These are phyloP conservation scores for Neurospora hispaniola DNA, from an alignment of 495 filamentous ascomycete species.

Conservation along the genomic window DNA sequence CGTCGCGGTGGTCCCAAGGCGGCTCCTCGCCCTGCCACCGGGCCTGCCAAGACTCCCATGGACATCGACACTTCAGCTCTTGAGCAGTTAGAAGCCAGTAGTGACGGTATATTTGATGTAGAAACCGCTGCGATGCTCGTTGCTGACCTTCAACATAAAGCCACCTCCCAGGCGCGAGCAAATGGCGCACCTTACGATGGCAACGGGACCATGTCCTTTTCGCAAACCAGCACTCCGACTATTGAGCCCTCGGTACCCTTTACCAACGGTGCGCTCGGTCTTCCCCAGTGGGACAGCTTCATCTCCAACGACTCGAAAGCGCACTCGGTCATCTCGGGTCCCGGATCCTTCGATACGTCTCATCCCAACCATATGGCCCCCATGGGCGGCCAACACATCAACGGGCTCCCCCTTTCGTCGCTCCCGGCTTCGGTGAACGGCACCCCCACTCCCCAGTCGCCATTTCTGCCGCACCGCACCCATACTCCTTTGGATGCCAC, in stretches of 20 bases:
- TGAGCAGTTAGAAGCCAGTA: conserved; percentile 90
- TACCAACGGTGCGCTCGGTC: conserved; percentile 58
- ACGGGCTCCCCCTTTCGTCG: conserved; percentile 52
- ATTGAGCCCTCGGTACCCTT: conserved; percentile 65
- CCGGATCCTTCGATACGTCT: conserved; percentile 56
- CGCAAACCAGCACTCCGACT: conserved; percentile 54
- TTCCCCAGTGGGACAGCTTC: conserved; percentile 84
- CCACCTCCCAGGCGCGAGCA: conserved; percentile 66
- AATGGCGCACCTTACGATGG: conserved; percentile 48
- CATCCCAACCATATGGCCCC: conserved; percentile 52
- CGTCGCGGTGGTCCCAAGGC: conserved; percentile 65
- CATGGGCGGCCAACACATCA: conserved; percentile 55
- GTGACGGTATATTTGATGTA: conserved; percentile 91
- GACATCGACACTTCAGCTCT: conserved; percentile 78
- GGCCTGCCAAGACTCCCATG: conserved; percentile 71
- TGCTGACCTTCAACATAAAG: conserved; percentile 96
- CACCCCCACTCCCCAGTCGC: conserved; percentile 73
- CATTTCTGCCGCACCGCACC: conserved; percentile 45
- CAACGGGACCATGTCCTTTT: conserved; percentile 61
- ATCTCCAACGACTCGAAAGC: conserved; percentile 58
- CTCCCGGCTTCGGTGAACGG: conserved; percentile 58
- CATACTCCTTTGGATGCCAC: conserved; percentile 46
- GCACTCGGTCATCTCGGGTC: conserved; percentile 53
- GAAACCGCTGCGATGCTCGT: conserved; percentile 99
- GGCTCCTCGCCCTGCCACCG: conserved; percentile 45